Conservation (phyloP, 306 rosid genomes). For the Ochetophila trinervis region DNA sequence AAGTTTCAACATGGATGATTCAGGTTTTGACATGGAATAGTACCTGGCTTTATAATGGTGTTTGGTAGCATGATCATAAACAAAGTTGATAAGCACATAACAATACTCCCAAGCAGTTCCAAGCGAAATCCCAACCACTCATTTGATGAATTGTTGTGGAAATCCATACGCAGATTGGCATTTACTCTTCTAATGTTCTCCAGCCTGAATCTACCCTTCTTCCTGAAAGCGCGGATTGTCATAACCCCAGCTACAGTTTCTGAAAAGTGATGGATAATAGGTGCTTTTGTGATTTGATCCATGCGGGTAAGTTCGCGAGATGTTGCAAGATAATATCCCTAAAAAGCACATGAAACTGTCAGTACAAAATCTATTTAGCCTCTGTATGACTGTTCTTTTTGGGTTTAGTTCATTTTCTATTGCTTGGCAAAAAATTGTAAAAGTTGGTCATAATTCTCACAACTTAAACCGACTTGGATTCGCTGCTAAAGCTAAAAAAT, state of each 20-base stretch:
- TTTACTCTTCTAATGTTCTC: conserved; percentile 73
- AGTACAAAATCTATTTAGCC: background rate
- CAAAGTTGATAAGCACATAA: conserved; percentile 69
- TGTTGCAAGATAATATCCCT: conserved; percentile 81
- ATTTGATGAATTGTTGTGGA: conserved; percentile 86
- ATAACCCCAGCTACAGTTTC: conserved; percentile 91
- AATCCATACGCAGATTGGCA: conserved; percentile 78
- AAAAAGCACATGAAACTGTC: background rate
- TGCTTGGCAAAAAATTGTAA: too few relatives aligned
- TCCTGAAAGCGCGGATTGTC: conserved; percentile 76
- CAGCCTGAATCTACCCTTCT: conserved; percentile 44
- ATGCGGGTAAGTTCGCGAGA: conserved; percentile 90
- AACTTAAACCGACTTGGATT: too few relatives aligned
- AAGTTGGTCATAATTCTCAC: too few relatives aligned
- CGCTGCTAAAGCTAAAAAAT: too few relatives aligned
- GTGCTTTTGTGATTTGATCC: conserved; percentile 91
- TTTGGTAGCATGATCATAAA: conserved; percentile 91
- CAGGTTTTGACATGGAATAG: background rate
- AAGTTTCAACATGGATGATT: background rate
- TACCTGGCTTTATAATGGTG: conserved; percentile 82
- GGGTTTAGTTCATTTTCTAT: too few relatives aligned
- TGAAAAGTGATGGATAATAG: conserved; percentile 91
- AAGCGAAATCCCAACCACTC: conserved; percentile 95
- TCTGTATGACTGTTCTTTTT: too few relatives aligned
- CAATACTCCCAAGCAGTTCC: conserved; percentile 74